Evolutionary conservation across 441 rosid species (phyloP), one percentile per base, ranked within the genome.

Genomic region (Gossypium gossypioides): DNA sequence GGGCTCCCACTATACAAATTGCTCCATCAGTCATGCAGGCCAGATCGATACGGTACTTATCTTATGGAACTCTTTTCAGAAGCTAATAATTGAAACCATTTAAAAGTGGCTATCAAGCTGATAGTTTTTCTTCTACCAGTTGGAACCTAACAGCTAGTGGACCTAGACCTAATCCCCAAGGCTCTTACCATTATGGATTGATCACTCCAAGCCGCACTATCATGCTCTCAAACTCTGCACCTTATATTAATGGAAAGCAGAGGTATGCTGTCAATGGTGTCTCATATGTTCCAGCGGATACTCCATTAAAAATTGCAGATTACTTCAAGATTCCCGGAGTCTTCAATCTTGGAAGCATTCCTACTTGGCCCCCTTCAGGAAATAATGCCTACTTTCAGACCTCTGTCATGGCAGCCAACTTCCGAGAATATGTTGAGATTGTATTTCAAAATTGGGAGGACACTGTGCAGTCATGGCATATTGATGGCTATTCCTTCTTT

Each of bases 161-260:
- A 5, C 90, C 90, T 0, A 79, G 92, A 55, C 92, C 92, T 1
- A 88, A 88, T 79, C 92, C 92, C 0, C 92, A 88, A 82, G 92
- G 92, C 13, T 88, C 92, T 0, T 88, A 86, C 74, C 89, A 88
- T 68, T 88, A 86, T 42, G 90, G 92, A 27, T 10, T 85, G 81
- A 85, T 88, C 72, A 85, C 83, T 70, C 79, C 82, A 32, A 77
- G 79, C 77, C 87, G 87, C 60, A 88, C 89, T 32, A 80, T 88
- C 59, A 76, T 76, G 48, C 84, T 88, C 3, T 85, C 85, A 1
- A 88, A 86, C 81, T 88, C 92, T 0, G 90, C 89, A 0, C 90
- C 90, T 9, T 70, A 37, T 59, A 86, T 88, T 48, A 85, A 85
- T 51, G 88, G 92, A 51, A 88, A 86, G 80, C 92, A 78, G 74